Conservation (phyloP, 257 asterid genomes). For the Leonotis leonurus region DNA sequence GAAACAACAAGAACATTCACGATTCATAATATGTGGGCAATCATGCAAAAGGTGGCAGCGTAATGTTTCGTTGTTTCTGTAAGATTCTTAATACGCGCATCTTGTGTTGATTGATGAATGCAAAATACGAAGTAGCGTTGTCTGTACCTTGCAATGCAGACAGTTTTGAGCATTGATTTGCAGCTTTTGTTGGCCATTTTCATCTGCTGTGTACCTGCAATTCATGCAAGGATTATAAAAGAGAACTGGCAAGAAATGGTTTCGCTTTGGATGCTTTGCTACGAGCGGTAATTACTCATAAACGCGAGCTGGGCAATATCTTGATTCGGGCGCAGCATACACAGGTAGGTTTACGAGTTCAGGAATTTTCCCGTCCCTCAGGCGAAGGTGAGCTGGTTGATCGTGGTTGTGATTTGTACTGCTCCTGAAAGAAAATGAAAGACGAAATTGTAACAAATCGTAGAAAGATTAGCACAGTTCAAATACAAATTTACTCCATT, state of each 20-base stretch:
- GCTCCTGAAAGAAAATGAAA: slow-evolving; percentile 50
- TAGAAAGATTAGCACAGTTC: background rate
- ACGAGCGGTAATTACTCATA: slow-evolving; percentile 59
- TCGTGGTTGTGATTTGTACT: slow-evolving; percentile 92
- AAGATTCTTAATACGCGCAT: slow-evolving; percentile 2
- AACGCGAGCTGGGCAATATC: slow-evolving; percentile 97
- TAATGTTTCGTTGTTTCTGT: background rate
- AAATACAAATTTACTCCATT: background rate
- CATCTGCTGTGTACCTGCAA: slow-evolving; percentile 61
- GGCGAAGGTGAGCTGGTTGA: slow-evolving; percentile 85
- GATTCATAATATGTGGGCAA: background rate
- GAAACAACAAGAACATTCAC: background rate
- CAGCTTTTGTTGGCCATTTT: slow-evolving; percentile 58
- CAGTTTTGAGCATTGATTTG: slow-evolving; percentile 96
- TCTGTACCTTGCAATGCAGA: slow-evolving; percentile 92
- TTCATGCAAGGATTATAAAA: slow-evolving; percentile 5
- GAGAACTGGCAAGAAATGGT: background rate
- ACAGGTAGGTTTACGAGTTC: slow-evolving; percentile 60
- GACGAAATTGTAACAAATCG: background rate
- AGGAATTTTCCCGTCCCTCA: slow-evolving; percentile 64
- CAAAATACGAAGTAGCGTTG: background rate
- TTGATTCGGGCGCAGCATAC: slow-evolving; percentile 83
- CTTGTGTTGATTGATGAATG: background rate
- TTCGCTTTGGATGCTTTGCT: background rate
- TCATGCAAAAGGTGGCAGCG: background rate